Evolutionary conservation across 768 basidiomycete species (phyloP).

Genomic region (Termitomyces sp.): DNA sequence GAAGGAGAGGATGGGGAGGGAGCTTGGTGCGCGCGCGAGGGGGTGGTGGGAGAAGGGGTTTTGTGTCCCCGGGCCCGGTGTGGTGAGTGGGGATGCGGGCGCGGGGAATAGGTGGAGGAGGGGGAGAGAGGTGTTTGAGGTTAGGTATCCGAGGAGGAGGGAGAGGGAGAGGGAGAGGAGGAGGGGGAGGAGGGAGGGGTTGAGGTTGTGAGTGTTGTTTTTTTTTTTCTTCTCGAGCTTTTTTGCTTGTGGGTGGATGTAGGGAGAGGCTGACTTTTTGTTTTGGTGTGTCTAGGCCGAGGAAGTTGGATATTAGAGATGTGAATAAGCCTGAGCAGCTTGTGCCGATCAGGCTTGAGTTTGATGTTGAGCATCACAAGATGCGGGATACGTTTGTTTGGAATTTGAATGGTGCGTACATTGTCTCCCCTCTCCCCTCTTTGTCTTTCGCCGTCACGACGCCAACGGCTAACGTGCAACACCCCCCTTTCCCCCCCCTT

Average conservation of each 20-base stretch:
- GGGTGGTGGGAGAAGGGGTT: conserved; percentile 62
- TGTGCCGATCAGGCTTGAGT: conserved; percentile 93
- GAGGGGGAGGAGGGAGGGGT: conserved; percentile 26
- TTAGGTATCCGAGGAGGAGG: conserved; percentile 28
- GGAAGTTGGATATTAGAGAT: conserved; percentile 53
- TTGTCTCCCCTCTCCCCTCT: too few relatives aligned
- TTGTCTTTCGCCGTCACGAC: background rate
- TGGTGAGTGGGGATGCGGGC: too few relatives aligned
- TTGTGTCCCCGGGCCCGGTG: too few relatives aligned
- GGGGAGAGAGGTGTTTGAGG: conserved; percentile 40
- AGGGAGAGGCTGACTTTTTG: too few relatives aligned
- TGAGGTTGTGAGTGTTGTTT: conserved; percentile 54
- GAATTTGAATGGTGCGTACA: conserved; percentile 85
- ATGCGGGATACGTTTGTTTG: conserved; percentile 97
- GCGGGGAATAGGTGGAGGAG: too few relatives aligned
- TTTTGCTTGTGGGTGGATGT: too few relatives aligned
- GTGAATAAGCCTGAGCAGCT: conserved; percentile 74
- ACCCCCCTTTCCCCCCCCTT: too few relatives aligned
- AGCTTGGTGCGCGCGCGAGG: conserved; percentile 40
- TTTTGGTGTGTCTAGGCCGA: conserved; percentile 43
- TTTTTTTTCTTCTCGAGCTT: background rate
- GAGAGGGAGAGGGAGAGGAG: conserved; percentile 27
- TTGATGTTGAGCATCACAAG: conserved; percentile 92
- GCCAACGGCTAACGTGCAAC: background rate
- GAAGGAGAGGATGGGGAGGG: conserved; percentile 53